A percentile compares a stretch with the other conserved stretches of the same genome.
These are phyloP conservation scores for Perkinsus chesapeaki DNA, from an alignment of 169 alveolate species.

Conservation along the genomic window DNA sequence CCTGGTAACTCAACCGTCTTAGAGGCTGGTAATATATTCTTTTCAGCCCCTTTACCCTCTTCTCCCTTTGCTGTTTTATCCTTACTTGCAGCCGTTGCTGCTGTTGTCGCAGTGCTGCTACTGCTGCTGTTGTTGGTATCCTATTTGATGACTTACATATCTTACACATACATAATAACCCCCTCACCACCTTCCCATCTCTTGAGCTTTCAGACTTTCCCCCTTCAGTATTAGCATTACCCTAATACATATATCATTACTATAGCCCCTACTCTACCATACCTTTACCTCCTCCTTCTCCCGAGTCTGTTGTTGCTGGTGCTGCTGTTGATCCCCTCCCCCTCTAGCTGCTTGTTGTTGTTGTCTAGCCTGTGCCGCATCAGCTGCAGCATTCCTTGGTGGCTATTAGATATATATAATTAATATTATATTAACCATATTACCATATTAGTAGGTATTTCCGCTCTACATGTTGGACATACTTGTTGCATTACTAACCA, in stretches of 20 bases:
- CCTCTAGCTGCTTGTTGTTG: too few relatives aligned
- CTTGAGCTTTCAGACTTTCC: too few relatives aligned
- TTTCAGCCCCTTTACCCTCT: background rate
- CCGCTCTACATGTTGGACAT: slow-evolving; percentile 29
- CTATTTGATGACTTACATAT: too few relatives aligned
- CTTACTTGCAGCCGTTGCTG: too few relatives aligned
- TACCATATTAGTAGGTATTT: slow-evolving; percentile 8
- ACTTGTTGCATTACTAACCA: slow-evolving; percentile 27
- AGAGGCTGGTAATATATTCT: background rate
- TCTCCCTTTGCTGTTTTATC: background rate
- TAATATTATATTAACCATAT: background rate
- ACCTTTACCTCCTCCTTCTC: background rate
- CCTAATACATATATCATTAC: too few relatives aligned
- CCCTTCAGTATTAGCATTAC: too few relatives aligned
- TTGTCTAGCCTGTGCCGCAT: background rate
- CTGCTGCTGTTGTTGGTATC: too few relatives aligned
- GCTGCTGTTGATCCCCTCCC: background rate
- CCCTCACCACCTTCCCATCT: too few relatives aligned
- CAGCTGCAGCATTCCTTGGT: background rate
- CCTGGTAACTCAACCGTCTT: background rate
- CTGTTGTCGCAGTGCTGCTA: too few relatives aligned
- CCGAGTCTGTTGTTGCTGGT: background rate
- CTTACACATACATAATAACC: too few relatives aligned
- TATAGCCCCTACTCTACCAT: too few relatives aligned
- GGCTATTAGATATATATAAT: background rate